A percentile compares a stretch with the other conserved stretches of the same genome.
These are phyloP conservation scores for Cenchrus purpureus DNA, from an alignment of 176 grass and related monocot genomes.

Conservation along the genomic window DNA sequence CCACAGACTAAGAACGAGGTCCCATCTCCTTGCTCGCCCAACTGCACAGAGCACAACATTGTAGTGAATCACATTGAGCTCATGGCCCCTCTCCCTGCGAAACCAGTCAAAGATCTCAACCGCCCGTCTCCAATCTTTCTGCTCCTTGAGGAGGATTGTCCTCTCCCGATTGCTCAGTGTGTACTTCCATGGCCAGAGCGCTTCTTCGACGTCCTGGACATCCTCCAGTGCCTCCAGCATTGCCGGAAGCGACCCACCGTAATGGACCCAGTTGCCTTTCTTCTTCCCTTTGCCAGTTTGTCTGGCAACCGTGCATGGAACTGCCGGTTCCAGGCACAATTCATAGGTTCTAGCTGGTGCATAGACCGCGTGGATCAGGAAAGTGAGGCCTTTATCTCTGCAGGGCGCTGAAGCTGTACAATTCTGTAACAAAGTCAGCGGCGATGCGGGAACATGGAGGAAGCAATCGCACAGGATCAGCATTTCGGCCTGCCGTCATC, in stretches of 20 bases:
- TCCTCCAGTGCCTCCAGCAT: constrained; percentile 66
- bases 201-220: constrained; percentile 56
- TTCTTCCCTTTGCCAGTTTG: constrained; percentile 26
- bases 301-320: constrained; percentile 29
- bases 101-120: constrained; percentile 81
- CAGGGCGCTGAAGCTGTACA: background rate
- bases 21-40: constrained; percentile 62
- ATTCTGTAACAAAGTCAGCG: background rate
- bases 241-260: constrained; percentile 69
- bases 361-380: constrained; percentile 23
- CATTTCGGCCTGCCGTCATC: constrained; percentile 42
- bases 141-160: constrained; percentile 91
- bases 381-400: constrained; percentile 26
- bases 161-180: constrained; percentile 64
- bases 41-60: constrained; percentile 67
- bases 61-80: constrained; percentile 87
- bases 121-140: constrained; percentile 77
- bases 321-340: background rate
- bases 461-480: constrained; percentile 53
- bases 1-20: constrained; percentile 66
- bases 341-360: constrained; percentile 23
- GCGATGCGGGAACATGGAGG: background rate
- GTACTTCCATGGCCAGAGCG: constrained; percentile 73
- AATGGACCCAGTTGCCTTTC: constrained; percentile 33
- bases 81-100: constrained; percentile 38